phyloP scores from a whole-genome alignment of 257 asterid species.

The Linderniella brevidens region DNA sequence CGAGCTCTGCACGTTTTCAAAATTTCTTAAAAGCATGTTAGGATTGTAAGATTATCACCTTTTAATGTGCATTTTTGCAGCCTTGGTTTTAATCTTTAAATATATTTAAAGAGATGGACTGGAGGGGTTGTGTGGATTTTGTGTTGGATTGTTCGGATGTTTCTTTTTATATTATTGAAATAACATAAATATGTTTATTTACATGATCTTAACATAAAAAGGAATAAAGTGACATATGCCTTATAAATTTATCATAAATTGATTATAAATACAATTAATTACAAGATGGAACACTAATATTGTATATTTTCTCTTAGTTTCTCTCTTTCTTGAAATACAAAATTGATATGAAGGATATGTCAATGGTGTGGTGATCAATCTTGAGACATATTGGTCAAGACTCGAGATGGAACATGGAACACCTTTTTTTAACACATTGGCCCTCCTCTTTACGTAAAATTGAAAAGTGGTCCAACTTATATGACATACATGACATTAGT shows the following conservation, averaged over 20 bases:
- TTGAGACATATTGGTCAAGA: not conserved
- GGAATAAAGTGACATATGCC: too few species aligned
- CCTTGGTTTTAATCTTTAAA: constrained; percentile 24
- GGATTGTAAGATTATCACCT: constrained; percentile 24
- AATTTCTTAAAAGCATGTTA: constrained; percentile 15
- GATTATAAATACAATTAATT: too few species aligned
- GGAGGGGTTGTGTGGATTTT: too few species aligned
- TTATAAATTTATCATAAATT: too few species aligned
- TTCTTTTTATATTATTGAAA: not conserved
- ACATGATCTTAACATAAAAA: too few species aligned
- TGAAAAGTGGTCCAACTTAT: constrained; percentile 22
- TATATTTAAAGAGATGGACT: constrained; percentile 25
- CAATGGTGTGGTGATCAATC: too few species aligned
- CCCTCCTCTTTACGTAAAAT: constrained; percentile 20
- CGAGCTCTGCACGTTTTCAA: constrained; percentile 5
- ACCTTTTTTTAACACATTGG: constrained; percentile 16
- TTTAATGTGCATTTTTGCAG: constrained; percentile 26
- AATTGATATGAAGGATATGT: too few species aligned
- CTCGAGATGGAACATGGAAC: constrained; percentile 7
- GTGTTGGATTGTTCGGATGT: constrained; percentile 18
- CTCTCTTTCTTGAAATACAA: too few species aligned
- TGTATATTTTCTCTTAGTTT: too few species aligned
- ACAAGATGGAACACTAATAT: too few species aligned
- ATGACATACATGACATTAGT: constrained; percentile 6
- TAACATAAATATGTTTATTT: not conserved